Conservation (phyloP, 805 yeast species). For the Sungouiella blattae region DNA sequence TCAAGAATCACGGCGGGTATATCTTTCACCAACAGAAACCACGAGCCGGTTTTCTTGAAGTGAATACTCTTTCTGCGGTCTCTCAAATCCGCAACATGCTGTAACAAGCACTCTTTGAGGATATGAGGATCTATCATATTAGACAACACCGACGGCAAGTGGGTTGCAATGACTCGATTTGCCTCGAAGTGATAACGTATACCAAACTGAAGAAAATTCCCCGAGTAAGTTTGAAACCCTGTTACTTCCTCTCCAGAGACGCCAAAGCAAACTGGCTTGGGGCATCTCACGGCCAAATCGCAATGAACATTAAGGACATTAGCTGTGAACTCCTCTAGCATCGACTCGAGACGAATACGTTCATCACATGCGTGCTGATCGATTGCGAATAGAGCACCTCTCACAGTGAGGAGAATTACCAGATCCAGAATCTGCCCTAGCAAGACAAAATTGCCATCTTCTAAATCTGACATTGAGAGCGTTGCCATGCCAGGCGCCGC, state of each 20-base stretch:
- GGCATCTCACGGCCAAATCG: constrained; percentile 10
- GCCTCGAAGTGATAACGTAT: constrained; percentile 19
- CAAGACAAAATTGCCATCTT: constrained; percentile 16
- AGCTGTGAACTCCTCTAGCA: constrained; percentile 36
- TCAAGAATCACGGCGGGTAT: constrained; percentile 54
- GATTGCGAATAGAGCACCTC: constrained; percentile 31
- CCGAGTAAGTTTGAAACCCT: constrained; percentile 23
- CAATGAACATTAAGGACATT: constrained; percentile 18
- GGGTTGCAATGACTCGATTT: constrained; percentile 18
- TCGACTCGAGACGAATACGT: constrained; percentile 56
- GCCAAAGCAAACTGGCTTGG: constrained; percentile 11
- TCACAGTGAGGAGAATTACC: constrained; percentile 47
- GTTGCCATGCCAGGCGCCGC: too few relatives aligned
- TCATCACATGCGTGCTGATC: constrained; percentile 92
- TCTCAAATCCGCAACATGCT: constrained; percentile 1
- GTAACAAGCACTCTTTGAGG: not conserved
- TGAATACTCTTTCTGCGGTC: not conserved
- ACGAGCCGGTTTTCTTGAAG: constrained; percentile 4
- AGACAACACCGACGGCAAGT: constrained; percentile 34
- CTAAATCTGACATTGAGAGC: not conserved
- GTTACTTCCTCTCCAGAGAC: constrained; percentile 26
- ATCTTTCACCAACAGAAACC: constrained; percentile 19
- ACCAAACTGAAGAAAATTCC: constrained; percentile 44
- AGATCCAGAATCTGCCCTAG: constrained; percentile 61
- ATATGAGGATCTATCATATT: not conserved